Conservation (phyloP, 2,329 filamentous ascomycete species). For the Penicillium thymicola region DNA sequence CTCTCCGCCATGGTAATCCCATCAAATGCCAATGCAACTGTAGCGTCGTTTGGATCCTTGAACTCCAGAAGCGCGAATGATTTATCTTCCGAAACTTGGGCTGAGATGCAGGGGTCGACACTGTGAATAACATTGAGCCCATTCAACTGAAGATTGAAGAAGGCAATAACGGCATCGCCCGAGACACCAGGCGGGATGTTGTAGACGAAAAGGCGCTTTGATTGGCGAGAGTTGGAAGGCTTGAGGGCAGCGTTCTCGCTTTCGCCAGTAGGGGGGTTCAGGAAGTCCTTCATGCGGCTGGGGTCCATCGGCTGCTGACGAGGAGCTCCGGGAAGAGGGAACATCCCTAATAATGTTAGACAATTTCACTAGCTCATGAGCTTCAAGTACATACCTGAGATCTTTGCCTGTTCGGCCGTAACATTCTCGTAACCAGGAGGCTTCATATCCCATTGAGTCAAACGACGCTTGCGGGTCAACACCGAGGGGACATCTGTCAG, state of each 20-base stretch:
- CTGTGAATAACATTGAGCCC: conserved; percentile 88
- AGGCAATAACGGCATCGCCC: conserved; percentile 72
- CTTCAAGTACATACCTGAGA: conserved; percentile 58
- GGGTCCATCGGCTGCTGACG: conserved; percentile 95
- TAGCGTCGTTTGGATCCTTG: conserved; percentile 80
- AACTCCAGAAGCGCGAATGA: conserved; percentile 89
- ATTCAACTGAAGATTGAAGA: conserved; percentile 96
- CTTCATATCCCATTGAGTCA: conserved; percentile 99
- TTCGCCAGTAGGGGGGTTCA: conserved; percentile 76
- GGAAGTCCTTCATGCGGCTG: conserved; percentile 88
- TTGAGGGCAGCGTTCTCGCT: conserved; percentile 76
- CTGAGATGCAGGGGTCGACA: conserved; percentile 78
- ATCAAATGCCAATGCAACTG: conserved; percentile 83
- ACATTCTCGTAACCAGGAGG: conserved; percentile 97
- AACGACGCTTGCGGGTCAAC: conserved; percentile 78
- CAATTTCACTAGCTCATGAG: not conserved
- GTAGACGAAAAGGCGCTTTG: conserved; percentile 84
- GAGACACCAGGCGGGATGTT: conserved; percentile 72
- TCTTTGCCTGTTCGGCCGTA: conserved; percentile 95
- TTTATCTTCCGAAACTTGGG: conserved; percentile 74
- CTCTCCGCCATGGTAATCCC: conserved; percentile 82
- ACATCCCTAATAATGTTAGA: conserved; percentile 65
- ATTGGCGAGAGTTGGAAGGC: conserved; percentile 87
- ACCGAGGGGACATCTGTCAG: conserved; percentile 81
- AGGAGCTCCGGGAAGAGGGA: conserved; percentile 91